Evolutionary conservation across 768 basidiomycete species (phyloP).

Genomic region (Austroboletus eburneus): DNA sequence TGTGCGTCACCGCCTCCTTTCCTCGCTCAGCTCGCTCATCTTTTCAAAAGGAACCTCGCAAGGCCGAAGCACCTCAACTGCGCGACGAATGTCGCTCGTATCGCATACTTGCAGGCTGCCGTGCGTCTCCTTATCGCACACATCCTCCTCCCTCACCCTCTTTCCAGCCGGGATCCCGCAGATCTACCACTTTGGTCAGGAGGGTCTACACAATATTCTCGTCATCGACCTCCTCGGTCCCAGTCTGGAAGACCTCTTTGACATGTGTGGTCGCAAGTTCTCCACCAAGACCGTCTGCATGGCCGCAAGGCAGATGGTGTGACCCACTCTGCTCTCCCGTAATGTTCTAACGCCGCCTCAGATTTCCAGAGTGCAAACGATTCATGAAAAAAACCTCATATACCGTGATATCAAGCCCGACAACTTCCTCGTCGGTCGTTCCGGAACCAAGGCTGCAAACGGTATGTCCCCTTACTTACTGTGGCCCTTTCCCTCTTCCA

Average conservation of each 20-base stretch:
- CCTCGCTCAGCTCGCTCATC: slow-evolving; percentile 4
- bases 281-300: slow-evolving; percentile 98
- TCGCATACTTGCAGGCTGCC: slow-evolving; percentile 83
- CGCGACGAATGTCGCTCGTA: slow-evolving; percentile 98
- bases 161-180: slow-evolving; percentile 89
- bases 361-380: slow-evolving; percentile 94
- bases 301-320: slow-evolving; percentile 95
- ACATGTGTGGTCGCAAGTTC: slow-evolving; percentile 98
- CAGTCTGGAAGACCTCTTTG: slow-evolving; percentile 95
- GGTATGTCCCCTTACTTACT: slow-evolving; percentile 35
- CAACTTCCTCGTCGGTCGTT: slow-evolving; percentile 96
- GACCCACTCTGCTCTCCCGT: slow-evolving; percentile 12
- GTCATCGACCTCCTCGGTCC: slow-evolving; percentile 98
- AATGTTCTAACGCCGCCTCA: slow-evolving; percentile 30
- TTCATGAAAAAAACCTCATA: slow-evolving; percentile 99
- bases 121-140: slow-evolving; percentile 47
- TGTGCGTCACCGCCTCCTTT: slow-evolving; percentile 51
- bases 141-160: slow-evolving; percentile 14
- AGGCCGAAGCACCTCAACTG: slow-evolving; percentile 96
- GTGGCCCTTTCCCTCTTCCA: not conserved
- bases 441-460: slow-evolving; percentile 86
- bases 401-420: slow-evolving; percentile 99
- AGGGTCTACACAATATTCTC: slow-evolving; percentile 96
- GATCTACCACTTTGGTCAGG: slow-evolving; percentile 99
- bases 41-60: slow-evolving; percentile 68